phyloP scores from a whole-genome alignment of 371 early-diverging fungal genomes.

The Haplosporangium sp. region DNA sequence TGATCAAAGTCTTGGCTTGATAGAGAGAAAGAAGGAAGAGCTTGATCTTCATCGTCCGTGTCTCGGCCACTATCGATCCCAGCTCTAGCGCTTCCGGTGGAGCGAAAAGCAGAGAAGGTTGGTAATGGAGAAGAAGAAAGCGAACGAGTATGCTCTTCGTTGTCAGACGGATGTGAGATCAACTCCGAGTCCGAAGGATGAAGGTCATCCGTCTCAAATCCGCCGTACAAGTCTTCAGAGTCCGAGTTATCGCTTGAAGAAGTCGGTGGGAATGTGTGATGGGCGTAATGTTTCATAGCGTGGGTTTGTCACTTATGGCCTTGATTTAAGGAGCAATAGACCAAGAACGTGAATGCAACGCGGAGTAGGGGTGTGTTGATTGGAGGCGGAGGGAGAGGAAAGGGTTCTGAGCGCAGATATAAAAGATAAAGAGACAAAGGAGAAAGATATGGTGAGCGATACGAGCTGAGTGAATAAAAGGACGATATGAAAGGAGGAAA shows the following conservation, averaged over 20 bases:
- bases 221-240: constrained; percentile 34
- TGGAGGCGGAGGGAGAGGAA: neutral
- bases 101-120: neutral
- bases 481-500: neutral
- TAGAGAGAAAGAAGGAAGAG: constrained; percentile 13
- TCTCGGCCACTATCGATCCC: constrained; percentile 2
- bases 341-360: neutral
- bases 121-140: constrained; percentile 12
- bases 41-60: constrained; percentile 12
- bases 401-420: neutral
- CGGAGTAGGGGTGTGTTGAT: neutral
- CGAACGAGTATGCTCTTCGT: constrained; percentile 18
- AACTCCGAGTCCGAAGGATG: constrained; percentile 42
- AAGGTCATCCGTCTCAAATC: constrained; percentile 28
- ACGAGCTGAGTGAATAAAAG: neutral
- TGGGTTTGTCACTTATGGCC: neutral
- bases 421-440: constrained; percentile 7
- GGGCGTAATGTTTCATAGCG: neutral
- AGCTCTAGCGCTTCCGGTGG: constrained; percentile 1
- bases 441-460: constrained; percentile 1
- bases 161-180: constrained; percentile 43
- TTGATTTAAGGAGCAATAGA: neutral
- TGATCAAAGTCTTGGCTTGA: constrained; percentile 24
- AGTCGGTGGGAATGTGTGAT: constrained; percentile 10
- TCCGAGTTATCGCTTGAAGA: constrained; percentile 36